Conservation (phyloP, 257 asterid species). For the Nemophila menziesii region DNA sequence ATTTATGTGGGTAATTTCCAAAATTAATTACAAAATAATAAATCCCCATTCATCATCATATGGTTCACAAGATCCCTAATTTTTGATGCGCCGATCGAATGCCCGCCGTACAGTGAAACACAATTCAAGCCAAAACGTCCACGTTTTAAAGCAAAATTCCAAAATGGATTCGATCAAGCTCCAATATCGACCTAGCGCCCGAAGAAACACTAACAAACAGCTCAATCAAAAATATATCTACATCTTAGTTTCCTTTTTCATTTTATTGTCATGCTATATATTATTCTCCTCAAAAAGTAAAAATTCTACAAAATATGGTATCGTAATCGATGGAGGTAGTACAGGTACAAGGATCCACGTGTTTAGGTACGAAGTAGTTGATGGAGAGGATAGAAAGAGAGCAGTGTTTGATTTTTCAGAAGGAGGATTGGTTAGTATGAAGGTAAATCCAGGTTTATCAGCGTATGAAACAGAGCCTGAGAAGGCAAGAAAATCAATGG, state of each 20-base stretch:
- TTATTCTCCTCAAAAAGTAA: conserved; percentile 29
- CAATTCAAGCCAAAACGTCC: conserved; percentile 11
- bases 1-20: not conserved
- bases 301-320: conserved; percentile 27
- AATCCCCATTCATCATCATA: conserved; percentile 19
- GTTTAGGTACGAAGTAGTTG: conserved; percentile 48
- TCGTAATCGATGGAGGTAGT: conserved; percentile 97
- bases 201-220: conserved; percentile 34
- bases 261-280: conserved; percentile 38
- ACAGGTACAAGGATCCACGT: conserved; percentile 92
- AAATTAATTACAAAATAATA: too few species aligned
- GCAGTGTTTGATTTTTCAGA: conserved; percentile 59
- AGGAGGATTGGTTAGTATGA: conserved; percentile 60
- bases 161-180: conserved; percentile 68
- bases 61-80: conserved; percentile 38
- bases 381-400: conserved; percentile 17
- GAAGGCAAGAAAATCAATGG: conserved; percentile 36
- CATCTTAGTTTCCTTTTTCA: conserved; percentile 21
- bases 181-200: conserved; percentile 34
- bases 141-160: not conserved
- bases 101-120: conserved; percentile 44
- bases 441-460: conserved; percentile 86
- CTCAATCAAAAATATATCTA: conserved; percentile 26
- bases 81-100: conserved; percentile 98
- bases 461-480: conserved; percentile 55